Percentiles rank a stretch among this genome's conserved stretches.
These are phyloP conservation scores for Mucor indicus DNA, from an alignment of 371 early-diverging fungal species.

Conservation along the genomic window DNA sequence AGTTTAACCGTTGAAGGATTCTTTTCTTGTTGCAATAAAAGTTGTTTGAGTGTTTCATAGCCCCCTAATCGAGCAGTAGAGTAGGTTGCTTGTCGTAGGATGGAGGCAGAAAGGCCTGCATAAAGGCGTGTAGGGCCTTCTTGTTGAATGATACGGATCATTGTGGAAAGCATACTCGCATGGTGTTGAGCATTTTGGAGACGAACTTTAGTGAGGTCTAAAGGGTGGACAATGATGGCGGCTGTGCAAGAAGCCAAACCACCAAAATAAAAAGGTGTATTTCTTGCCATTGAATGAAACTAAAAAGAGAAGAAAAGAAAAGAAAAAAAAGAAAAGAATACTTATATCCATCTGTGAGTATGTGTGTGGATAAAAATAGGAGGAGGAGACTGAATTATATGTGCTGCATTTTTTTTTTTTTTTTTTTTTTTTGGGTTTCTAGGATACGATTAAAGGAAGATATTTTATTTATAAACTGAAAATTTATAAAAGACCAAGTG, in stretches of 20 bases:
- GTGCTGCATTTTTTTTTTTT: too few relatives aligned
- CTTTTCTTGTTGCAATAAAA: constrained; percentile 26
- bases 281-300: constrained; percentile 3
- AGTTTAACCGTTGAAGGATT: constrained; percentile 42
- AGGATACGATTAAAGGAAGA: too few relatives aligned
- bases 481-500: too few relatives aligned
- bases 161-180: constrained; percentile 36
- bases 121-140: constrained; percentile 52
- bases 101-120: constrained; percentile 59
- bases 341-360: too few relatives aligned
- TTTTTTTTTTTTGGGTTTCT: too few relatives aligned
- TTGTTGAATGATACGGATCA: constrained; percentile 26
- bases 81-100: constrained; percentile 69
- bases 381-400: too few relatives aligned
- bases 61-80: constrained; percentile 67
- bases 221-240: constrained; percentile 63
- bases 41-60: constrained; percentile 56
- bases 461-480: too few relatives aligned
- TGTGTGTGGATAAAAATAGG: too few relatives aligned
- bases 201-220: constrained; percentile 70
- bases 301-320: not conserved
- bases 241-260: constrained; percentile 58
- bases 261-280: constrained; percentile 55
- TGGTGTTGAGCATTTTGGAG: constrained; percentile 52
- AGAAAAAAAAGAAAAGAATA: not conserved